These are phyloP conservation scores for Cyathus striatus DNA, from an alignment of 768 basidiomycete genomes.

Conservation along the genomic window DNA sequence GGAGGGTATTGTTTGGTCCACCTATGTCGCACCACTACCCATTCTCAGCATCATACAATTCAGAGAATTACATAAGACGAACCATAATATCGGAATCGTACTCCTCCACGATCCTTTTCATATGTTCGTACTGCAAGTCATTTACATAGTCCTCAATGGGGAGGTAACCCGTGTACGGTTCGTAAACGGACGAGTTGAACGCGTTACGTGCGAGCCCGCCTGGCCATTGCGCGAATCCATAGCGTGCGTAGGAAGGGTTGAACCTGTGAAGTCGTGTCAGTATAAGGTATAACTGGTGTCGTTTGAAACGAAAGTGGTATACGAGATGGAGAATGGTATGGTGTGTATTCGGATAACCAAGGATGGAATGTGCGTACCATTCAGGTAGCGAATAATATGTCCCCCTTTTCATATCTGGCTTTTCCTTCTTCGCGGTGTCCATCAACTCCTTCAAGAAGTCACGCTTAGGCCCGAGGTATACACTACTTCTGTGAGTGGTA, in stretches of 20 bases:
- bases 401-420: slow-evolving; percentile 47
- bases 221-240: slow-evolving; percentile 48
- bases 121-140: slow-evolving; percentile 47
- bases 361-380: no score
- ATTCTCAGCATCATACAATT: slow-evolving; percentile 1
- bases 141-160: slow-evolving; percentile 46
- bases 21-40: slow-evolving; percentile 56
- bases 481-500: slow-evolving; percentile 45
- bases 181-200: slow-evolving; percentile 37
- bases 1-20: slow-evolving; percentile 38
- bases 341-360: no score
- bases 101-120: slow-evolving; percentile 39
- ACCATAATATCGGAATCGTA: slow-evolving; percentile 56
- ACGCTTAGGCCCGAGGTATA: slow-evolving; percentile 43
- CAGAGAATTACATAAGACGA: slow-evolving; percentile 4
- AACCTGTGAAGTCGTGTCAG: slow-evolving; percentile 28
- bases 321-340: no score
- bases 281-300: background rate
- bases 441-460: slow-evolving; percentile 49
- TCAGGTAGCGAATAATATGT: slow-evolving; percentile 57
- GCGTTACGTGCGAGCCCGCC: slow-evolving; percentile 50
- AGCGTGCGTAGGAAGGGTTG: slow-evolving; percentile 45
- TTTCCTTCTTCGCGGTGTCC: slow-evolving; percentile 40
- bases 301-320: background rate
- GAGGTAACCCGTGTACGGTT: slow-evolving; percentile 49